These are phyloP conservation scores for Phytopythium oedochilum DNA, from an alignment of 352 stramenopile genomes.

Conservation along the genomic window DNA sequence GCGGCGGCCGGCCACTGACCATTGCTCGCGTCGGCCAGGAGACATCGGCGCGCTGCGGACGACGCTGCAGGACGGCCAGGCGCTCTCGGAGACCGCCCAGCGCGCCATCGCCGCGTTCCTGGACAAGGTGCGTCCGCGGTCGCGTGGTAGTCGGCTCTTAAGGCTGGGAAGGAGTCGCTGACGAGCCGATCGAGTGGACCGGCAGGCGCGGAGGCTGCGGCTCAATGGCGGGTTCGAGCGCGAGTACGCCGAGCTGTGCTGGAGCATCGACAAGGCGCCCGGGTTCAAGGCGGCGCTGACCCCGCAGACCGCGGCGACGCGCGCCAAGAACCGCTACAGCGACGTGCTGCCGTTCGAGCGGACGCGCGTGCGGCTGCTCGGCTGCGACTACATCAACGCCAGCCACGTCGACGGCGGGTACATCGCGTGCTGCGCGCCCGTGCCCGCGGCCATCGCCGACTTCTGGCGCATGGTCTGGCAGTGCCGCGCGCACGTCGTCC, in stretches of 20 bases:
- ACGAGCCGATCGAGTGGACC: not conserved
- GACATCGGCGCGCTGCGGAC: slow-evolving; percentile 10
- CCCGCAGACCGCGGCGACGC: slow-evolving; percentile 60
- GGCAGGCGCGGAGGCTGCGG: slow-evolving; percentile 28
- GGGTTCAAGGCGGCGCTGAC: slow-evolving; percentile 53
- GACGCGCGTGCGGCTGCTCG: slow-evolving; percentile 52
- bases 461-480: slow-evolving; percentile 87
- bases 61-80: slow-evolving; percentile 3
- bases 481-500: slow-evolving; percentile 68
- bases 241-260: slow-evolving; percentile 66
- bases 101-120: slow-evolving; percentile 20
- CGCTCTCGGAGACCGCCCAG: not conserved
- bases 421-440: slow-evolving; percentile 72
- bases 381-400: slow-evolving; percentile 71
- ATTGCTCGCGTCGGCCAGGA: not conserved
- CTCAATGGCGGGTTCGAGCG: slow-evolving; percentile 36
- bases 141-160: too few relatives aligned
- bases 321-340: slow-evolving; percentile 70
- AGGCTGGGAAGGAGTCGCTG: too few relatives aligned
- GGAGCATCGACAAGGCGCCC: slow-evolving; percentile 45
- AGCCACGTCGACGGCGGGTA: slow-evolving; percentile 60
- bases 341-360: slow-evolving; percentile 75
- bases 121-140: slow-evolving; percentile 1
- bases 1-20: too few relatives aligned
- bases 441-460: slow-evolving; percentile 55